Evolutionary conservation across 2,329 filamentous ascomycete genomes (phyloP).

Genomic region (Colletotrichum sp.): DNA sequence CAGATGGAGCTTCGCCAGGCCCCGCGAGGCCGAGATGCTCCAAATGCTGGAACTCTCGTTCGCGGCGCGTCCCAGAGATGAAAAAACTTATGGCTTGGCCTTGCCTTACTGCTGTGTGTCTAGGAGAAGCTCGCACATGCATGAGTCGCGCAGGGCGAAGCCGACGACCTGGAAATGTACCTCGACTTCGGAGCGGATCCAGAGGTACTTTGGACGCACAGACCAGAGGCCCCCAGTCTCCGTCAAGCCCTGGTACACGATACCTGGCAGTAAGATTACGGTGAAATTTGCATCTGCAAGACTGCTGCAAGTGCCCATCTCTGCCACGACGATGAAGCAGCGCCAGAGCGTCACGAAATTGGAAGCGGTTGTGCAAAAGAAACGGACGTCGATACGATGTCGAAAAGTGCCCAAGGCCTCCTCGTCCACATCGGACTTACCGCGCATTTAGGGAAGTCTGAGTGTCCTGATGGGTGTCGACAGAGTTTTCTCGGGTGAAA

Average conservation of each 20-base stretch:
- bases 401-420: background rate
- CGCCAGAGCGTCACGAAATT: background rate
- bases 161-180: conserved; percentile 4
- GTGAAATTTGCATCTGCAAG: conserved; percentile 20
- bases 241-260: background rate
- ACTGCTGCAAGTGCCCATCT: conserved; percentile 10
- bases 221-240: conserved; percentile 1
- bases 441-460: background rate
- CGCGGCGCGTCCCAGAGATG: background rate
- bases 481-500: conserved; percentile 15
- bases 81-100: conserved; percentile 5
- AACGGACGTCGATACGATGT: background rate
- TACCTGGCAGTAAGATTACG: conserved; percentile 19
- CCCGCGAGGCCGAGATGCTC: conserved; percentile 15
- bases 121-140: conserved; percentile 5
- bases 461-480: background rate
- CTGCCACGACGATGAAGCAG: background rate
- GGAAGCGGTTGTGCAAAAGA: background rate
- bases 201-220: conserved; percentile 9
- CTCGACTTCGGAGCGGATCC: conserved; percentile 4
- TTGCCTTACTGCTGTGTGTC: background rate
- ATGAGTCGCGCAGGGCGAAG: conserved; percentile 14
- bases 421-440: background rate
- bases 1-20: background rate
- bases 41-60: background rate